Percentiles rank a stretch among this genome's conserved stretches.
phyloP scores from a whole-genome alignment of 306 rosid species.

The Castanea crenata region DNA sequence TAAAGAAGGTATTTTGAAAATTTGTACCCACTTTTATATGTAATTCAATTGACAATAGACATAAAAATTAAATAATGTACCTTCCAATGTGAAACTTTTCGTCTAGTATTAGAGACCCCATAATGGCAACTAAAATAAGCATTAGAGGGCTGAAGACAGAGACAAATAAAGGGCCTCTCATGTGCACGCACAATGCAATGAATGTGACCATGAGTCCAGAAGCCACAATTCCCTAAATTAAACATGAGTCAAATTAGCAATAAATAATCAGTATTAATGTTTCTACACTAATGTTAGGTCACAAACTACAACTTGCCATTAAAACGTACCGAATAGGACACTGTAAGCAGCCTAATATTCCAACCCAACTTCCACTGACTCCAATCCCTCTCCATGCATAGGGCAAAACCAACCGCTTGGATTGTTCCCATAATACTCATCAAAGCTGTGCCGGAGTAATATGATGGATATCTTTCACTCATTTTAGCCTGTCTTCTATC shows the following conservation, averaged over 20 bases:
- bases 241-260: not conserved
- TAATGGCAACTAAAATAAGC: constrained; percentile 47
- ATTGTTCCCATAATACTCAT: constrained; percentile 57
- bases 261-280: not conserved
- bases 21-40: too few relatives aligned
- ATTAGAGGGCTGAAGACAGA: constrained; percentile 47
- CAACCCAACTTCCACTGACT: constrained; percentile 66
- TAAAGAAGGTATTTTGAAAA: too few relatives aligned
- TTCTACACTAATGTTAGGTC: too few relatives aligned
- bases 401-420: constrained; percentile 45
- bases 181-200: constrained; percentile 35
- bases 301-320: not conserved
- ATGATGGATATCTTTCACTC: constrained; percentile 51
- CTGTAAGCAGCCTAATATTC: constrained; percentile 57
- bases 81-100: constrained; percentile 56
- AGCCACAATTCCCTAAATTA: constrained; percentile 43
- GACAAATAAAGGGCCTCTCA: constrained; percentile 59
- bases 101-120: constrained; percentile 31
- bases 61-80: constrained; percentile 15
- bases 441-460: constrained; percentile 56
- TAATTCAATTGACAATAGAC: too few relatives aligned
- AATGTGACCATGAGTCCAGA: constrained; percentile 33
- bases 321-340: constrained; percentile 50
- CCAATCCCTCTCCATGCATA: constrained; percentile 54
- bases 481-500: constrained; percentile 48